These are phyloP conservation scores for Cyamopsis tetragonoloba DNA, from an alignment of 306 rosid species.

Conservation along the genomic window DNA sequence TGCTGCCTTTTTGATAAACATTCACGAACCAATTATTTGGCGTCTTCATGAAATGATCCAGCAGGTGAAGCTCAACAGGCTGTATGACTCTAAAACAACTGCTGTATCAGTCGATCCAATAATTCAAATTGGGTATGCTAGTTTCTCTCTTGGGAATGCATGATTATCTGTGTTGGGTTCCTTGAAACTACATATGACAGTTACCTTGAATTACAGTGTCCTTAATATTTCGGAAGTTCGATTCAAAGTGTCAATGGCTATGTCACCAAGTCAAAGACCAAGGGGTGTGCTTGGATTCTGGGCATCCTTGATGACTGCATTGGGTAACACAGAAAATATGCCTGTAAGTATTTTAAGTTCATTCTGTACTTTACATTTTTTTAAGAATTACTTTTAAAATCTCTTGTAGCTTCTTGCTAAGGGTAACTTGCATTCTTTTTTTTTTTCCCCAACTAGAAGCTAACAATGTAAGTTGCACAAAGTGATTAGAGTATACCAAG, in stretches of 20 bases:
- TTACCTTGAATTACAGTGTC: slow-evolving; percentile 57
- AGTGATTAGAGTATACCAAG: not conserved
- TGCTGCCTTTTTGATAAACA: slow-evolving; percentile 78
- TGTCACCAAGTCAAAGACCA: slow-evolving; percentile 95
- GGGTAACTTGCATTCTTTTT: not conserved
- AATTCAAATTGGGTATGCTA: slow-evolving; percentile 76
- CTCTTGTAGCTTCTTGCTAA: not conserved
- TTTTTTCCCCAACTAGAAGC: slow-evolving; percentile 17
- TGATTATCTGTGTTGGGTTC: slow-evolving; percentile 18
- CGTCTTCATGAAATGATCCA: slow-evolving; percentile 96
- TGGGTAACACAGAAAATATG: slow-evolving; percentile 97
- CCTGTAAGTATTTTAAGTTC: slow-evolving; percentile 57
- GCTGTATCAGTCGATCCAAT: slow-evolving; percentile 93
- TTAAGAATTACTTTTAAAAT: not conserved
- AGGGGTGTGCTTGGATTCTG: slow-evolving; percentile 97
- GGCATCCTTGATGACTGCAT: slow-evolving; percentile 99
- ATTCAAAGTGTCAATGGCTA: slow-evolving; percentile 82
- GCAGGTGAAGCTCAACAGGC: slow-evolving; percentile 76
- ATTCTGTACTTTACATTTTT: slow-evolving; percentile 5
- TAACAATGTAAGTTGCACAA: not conserved
- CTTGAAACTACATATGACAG: slow-evolving; percentile 26
- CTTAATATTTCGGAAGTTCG: slow-evolving; percentile 85
- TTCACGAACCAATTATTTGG: slow-evolving; percentile 97
- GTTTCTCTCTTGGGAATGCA: slow-evolving; percentile 24
- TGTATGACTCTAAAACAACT: slow-evolving; percentile 71